Evolutionary conservation across 345 rosid genomes (phyloP).

Genomic region (Populus nigra): DNA sequence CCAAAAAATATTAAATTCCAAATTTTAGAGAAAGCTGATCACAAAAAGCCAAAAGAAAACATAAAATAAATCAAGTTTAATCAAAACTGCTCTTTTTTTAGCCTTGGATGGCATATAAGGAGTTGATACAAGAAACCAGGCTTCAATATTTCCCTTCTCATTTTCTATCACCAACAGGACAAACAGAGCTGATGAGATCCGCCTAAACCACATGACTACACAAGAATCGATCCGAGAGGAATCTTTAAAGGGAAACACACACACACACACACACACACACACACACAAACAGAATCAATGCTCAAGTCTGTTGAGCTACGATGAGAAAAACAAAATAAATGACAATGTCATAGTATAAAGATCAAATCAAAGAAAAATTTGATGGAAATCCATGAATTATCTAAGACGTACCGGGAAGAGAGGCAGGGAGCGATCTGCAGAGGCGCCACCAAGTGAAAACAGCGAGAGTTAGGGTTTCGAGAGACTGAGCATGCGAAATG

Average conservation of each 20-base stretch:
- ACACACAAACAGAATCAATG: background rate
- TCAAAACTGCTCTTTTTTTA: background rate
- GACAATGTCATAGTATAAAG: background rate
- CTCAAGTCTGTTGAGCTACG: background rate
- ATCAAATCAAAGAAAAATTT: too few species aligned
- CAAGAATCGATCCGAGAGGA: too few species aligned
- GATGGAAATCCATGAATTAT: background rate
- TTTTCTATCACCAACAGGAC: background rate
- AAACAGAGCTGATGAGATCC: background rate
- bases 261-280: background rate
- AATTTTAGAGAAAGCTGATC: background rate
- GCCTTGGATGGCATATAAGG: background rate
- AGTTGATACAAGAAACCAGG: background rate
- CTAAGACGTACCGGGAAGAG: slow-evolving; percentile 9
- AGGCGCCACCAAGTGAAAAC: background rate
- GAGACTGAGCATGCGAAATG: background rate
- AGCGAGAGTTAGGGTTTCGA: slow-evolving; percentile 12
- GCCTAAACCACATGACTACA: too few species aligned
- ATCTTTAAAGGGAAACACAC: background rate
- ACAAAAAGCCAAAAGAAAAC: background rate
- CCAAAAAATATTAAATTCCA: background rate
- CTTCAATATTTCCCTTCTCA: background rate
- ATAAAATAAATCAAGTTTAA: background rate
- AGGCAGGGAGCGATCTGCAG: background rate
- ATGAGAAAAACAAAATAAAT: background rate